These are phyloP conservation scores for Candida koratica DNA, from an alignment of 805 yeast species.

Conservation along the genomic window DNA sequence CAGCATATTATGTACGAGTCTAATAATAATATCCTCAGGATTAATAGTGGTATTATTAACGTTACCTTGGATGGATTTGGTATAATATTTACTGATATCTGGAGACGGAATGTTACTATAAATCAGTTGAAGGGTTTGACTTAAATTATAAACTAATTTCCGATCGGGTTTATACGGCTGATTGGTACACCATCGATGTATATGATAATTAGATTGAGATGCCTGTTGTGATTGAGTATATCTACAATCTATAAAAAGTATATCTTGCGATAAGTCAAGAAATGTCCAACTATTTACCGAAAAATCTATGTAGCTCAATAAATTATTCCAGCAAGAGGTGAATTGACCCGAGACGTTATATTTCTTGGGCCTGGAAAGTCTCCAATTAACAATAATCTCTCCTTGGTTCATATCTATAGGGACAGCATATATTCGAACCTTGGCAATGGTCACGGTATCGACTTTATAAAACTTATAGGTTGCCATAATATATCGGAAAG, in stretches of 20 bases:
- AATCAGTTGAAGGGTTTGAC: slow-evolving; percentile 22
- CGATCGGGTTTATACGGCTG: neutral
- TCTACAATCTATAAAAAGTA: slow-evolving; percentile 4
- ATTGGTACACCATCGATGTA: slow-evolving; percentile 28
- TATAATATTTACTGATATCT: slow-evolving; percentile 17
- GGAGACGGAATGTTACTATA: slow-evolving; percentile 36
- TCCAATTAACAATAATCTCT: slow-evolving; percentile 30
- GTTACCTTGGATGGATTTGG: slow-evolving; percentile 7
- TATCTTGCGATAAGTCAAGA: neutral
- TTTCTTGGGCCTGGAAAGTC: slow-evolving; percentile 32
- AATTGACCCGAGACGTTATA: slow-evolving; percentile 22
- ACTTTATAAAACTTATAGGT: slow-evolving; percentile 35
- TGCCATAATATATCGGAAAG: slow-evolving; percentile 38
- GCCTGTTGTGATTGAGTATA: slow-evolving; percentile 2
- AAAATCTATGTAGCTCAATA: slow-evolving; percentile 45
- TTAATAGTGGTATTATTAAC: slow-evolving; percentile 9
- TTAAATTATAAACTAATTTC: slow-evolving; percentile 6
- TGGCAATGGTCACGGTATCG: slow-evolving; percentile 17
- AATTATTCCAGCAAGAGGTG: slow-evolving; percentile 26
- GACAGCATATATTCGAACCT: slow-evolving; percentile 45
- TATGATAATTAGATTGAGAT: slow-evolving; percentile 20
- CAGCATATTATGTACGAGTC: slow-evolving; percentile 16
- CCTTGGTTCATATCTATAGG: slow-evolving; percentile 42
- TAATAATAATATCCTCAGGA: slow-evolving; percentile 19
- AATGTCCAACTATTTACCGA: slow-evolving; percentile 11